Conservation (phyloP, 108 stramenopile genomes). For the Fragilariopsis cylindrus region DNA sequence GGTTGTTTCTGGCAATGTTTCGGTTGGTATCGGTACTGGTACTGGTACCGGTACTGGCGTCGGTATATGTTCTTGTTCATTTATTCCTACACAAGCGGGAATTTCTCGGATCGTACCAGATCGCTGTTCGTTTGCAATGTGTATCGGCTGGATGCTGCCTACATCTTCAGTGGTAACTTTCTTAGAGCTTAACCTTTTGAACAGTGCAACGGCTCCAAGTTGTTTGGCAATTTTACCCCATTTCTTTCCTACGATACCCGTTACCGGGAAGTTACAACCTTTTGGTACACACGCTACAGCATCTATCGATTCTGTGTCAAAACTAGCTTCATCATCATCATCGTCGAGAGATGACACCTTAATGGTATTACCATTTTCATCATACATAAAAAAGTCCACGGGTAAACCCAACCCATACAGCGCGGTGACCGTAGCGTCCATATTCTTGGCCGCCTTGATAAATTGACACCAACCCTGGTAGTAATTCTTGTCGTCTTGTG, state of each 20-base stretch:
- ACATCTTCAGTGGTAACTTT: neutral
- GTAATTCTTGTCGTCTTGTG: slow-evolving; percentile 41
- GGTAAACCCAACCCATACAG: slow-evolving; percentile 44
- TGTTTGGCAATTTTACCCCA: slow-evolving; percentile 41
- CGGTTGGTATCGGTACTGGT: too few species aligned
- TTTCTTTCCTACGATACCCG: slow-evolving; percentile 22
- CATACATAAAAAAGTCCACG: slow-evolving; percentile 50
- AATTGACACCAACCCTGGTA: slow-evolving; percentile 69
- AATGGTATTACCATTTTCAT: slow-evolving; percentile 23
- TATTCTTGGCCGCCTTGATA: slow-evolving; percentile 51
- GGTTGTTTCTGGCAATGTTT: too few species aligned
- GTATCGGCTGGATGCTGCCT: too few species aligned
- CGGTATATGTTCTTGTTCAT: too few species aligned
- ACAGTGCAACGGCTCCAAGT: slow-evolving; percentile 35
- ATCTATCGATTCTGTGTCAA: slow-evolving; percentile 45
- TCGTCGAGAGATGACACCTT: slow-evolving; percentile 8
- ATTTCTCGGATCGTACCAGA: too few species aligned
- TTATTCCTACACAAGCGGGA: too few species aligned
- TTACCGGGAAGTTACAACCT: slow-evolving; percentile 18
- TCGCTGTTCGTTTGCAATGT: too few species aligned
- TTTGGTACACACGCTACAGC: slow-evolving; percentile 52
- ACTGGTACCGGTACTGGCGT: too few species aligned
- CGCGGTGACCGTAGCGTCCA: slow-evolving; percentile 42
- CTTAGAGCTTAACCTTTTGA: slow-evolving; percentile 18
- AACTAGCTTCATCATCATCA: slow-evolving; percentile 7